Conservation (phyloP, 306 rosid genomes). For the Cyamopsis tetragonoloba region DNA sequence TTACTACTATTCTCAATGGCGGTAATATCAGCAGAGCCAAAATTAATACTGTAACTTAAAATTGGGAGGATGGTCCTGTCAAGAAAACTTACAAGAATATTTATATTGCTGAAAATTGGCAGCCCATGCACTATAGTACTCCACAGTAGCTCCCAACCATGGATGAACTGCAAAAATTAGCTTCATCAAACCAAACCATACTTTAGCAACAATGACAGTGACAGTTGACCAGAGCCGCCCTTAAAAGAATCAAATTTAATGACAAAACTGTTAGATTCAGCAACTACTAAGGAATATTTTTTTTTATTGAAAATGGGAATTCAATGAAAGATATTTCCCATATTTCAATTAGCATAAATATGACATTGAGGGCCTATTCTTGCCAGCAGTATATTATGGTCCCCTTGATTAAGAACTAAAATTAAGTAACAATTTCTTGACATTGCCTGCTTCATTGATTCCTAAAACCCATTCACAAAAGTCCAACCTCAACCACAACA, state of each 20-base stretch:
- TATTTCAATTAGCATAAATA: slow-evolving; percentile 10
- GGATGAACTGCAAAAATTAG: slow-evolving; percentile 51
- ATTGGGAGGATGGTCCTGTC: background rate
- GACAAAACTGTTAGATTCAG: slow-evolving; percentile 3
- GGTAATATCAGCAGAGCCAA: background rate
- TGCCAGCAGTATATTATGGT: background rate
- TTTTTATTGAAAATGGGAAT: background rate
- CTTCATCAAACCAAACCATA: slow-evolving; percentile 28
- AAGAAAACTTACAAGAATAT: slow-evolving; percentile 61
- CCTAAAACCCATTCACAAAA: background rate
- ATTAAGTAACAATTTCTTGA: slow-evolving; percentile 1
- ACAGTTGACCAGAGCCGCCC: background rate
- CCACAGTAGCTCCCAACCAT: slow-evolving; percentile 80
- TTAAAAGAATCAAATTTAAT: slow-evolving; percentile 8
- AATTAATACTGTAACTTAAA: background rate
- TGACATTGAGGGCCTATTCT: background rate
- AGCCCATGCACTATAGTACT: slow-evolving; percentile 69
- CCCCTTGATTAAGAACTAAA: background rate
- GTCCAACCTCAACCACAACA: background rate
- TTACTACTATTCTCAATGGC: background rate
- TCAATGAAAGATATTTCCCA: slow-evolving; percentile 3
- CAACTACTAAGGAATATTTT: background rate
- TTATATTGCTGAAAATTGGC: slow-evolving; percentile 71
- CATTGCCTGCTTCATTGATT: slow-evolving; percentile 16
- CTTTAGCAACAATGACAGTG: background rate